Evolutionary conservation across 2,329 filamentous ascomycete species (phyloP), one percentile per base, ranked within the genome.

Genomic region (Penicillium decumbens): DNA sequence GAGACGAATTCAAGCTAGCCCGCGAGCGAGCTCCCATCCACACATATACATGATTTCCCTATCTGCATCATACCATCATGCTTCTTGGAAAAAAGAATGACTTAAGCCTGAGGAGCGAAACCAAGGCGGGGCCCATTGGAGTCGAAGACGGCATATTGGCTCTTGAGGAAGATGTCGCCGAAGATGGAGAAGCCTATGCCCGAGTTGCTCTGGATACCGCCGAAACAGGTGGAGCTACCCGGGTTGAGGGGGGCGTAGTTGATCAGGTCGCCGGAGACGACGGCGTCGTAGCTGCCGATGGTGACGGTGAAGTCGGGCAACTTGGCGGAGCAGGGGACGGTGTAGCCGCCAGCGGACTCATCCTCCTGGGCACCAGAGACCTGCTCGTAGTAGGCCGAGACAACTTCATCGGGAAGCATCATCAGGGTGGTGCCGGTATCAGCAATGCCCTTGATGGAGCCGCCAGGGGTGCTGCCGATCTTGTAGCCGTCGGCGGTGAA

Each of bases 91-190:
- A n/a, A 27, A 15, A 4, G 24, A 45, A 37, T 37, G 23, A 45
- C 43, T 45, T 61, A 70, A 41, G 64, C 62, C 61, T 71, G 68
- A 24, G 66, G 46, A 4, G 78, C 78, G 53, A 80, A 77, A 8
- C 77, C 78, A 25, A 81, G 63, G 41, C 70, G 67, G 50, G 72
- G 70, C 4, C 72, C 71, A 18, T 65, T 69, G 5, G 75, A 68
- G 64, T 89, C 85, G 66, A 89, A 89, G 41, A 89, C 81, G 27
- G 85, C 82, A 64, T 87, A 90, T 55, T 87, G 76, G 47, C 80
- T 80, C 80, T 93, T 93, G 58, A 93, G 77, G 73, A 90, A 88
- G 48, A 87, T 77, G 53, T 91, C 87, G 8, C 89, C 89, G 48
- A 91, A 80, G 63, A 95, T 89, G 48, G 78, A 81, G 55, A 84